These are phyloP conservation scores for Clausena lansium DNA, from an alignment of 345 rosid species.

Conservation along the genomic window DNA sequence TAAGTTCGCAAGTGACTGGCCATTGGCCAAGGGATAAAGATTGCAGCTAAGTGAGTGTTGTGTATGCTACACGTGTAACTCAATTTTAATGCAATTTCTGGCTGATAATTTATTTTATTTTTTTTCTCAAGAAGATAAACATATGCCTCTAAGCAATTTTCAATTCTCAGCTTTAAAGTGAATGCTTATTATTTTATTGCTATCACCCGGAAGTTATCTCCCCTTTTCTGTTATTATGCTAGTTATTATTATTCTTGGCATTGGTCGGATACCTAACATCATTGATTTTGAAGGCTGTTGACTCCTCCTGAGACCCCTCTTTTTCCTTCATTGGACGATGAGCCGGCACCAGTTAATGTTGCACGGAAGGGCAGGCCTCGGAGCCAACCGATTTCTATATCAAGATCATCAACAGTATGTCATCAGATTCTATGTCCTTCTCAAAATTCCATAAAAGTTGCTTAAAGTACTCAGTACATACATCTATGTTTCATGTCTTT, in stretches of 20 bases:
- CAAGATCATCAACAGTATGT: slow-evolving; percentile 92
- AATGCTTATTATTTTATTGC: background rate
- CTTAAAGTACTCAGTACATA: background rate
- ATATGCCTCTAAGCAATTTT: background rate
- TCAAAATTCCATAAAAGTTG: background rate
- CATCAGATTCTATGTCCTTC: background rate
- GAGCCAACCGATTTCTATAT: slow-evolving; percentile 85
- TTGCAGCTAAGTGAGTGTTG: background rate
- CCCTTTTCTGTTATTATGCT: background rate
- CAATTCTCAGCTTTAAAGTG: background rate
- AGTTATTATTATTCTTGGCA: slow-evolving; percentile 10
- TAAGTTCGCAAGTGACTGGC: slow-evolving; percentile 10
- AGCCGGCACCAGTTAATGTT: slow-evolving; percentile 54
- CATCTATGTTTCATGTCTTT: background rate
- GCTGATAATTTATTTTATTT: background rate
- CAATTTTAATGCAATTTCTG: background rate
- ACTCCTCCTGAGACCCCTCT: slow-evolving; percentile 99
- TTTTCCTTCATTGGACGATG: slow-evolving; percentile 90
- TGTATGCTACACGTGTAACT: background rate
- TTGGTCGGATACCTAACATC: slow-evolving; percentile 34
- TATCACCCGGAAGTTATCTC: background rate
- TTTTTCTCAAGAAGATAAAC: background rate
- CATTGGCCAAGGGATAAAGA: slow-evolving; percentile 1
- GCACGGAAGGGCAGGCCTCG: slow-evolving; percentile 77
- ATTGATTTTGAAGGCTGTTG: slow-evolving; percentile 68